A percentile compares a stretch with the other conserved stretches of the same genome.
Evolutionary conservation across 1,139 yeast genomes (phyloP).

Genomic region (Geotrichum bryndzae): DNA sequence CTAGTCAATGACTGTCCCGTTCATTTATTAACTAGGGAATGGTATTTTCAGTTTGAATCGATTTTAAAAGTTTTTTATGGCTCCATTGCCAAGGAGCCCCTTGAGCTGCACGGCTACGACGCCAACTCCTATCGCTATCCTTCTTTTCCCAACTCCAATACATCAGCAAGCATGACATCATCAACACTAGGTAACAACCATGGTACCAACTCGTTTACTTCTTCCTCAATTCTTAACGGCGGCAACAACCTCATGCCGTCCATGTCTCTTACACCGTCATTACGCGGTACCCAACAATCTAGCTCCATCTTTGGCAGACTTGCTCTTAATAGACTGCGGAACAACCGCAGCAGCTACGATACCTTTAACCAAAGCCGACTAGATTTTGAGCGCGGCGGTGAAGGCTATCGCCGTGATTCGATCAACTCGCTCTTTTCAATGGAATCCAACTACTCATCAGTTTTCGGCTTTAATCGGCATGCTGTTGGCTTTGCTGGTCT

Average conservation of each 20-base stretch:
- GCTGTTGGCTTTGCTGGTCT: constrained; percentile 36
- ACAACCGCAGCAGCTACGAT: constrained; percentile 5
- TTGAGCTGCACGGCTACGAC: constrained; percentile 25
- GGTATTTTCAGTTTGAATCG: constrained; percentile 29
- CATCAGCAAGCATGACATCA: background rate
- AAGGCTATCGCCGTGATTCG: constrained; percentile 27
- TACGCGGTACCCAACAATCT: constrained; percentile 3
- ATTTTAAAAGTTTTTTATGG: constrained; percentile 27
- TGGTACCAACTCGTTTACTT: constrained; percentile 10
- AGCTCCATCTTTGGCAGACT: constrained; percentile 14
- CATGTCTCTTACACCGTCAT: constrained; percentile 16
- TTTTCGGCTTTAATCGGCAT: constrained; percentile 27
- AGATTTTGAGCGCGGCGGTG: constrained; percentile 17
- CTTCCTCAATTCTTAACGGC: background rate
- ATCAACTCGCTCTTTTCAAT: constrained; percentile 30
- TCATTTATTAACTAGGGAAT: constrained; percentile 24
- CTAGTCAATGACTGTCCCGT: constrained; percentile 24
- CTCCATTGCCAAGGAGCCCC: constrained; percentile 29
- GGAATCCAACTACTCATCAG: constrained; percentile 25
- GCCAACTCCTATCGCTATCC: background rate
- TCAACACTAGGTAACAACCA: background rate
- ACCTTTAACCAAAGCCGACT: constrained; percentile 27
- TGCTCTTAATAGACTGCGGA: constrained; percentile 8
- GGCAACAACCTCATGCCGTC: constrained; percentile 13
- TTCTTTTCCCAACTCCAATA: background rate